Evolutionary conservation across 805 yeast genomes (phyloP).

Genomic region (Ogataea henricii): DNA sequence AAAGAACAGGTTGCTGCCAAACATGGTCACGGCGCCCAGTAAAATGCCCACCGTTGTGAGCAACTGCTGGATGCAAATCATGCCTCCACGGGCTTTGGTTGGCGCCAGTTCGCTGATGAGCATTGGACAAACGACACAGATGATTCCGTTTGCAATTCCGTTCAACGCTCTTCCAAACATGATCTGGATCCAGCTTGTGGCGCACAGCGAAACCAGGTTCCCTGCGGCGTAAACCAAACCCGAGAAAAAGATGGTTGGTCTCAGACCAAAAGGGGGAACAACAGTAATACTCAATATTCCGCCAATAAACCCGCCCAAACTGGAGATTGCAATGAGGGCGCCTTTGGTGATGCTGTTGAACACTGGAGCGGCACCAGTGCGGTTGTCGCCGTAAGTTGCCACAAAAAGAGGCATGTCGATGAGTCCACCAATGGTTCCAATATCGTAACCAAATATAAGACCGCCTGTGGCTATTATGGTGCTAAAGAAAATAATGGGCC

Average conservation of each 20-base stretch:
- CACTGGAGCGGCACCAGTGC: not conserved
- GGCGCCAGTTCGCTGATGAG: slow-evolving; percentile 40
- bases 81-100: slow-evolving; percentile 30
- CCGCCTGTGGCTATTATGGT: slow-evolving; percentile 35
- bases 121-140: slow-evolving; percentile 39
- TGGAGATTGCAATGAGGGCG: slow-evolving; percentile 31
- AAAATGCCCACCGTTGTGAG: slow-evolving; percentile 38
- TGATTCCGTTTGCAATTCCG: slow-evolving; percentile 36
- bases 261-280: slow-evolving; percentile 31
- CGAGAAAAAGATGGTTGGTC: slow-evolving; percentile 25
- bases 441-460: slow-evolving; percentile 39
- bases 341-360: slow-evolving; percentile 33
- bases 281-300: slow-evolving; percentile 30
- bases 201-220: slow-evolving; percentile 19
- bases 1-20: slow-evolving; percentile 14
- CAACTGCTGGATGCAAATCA: slow-evolving; percentile 36
- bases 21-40: slow-evolving; percentile 32
- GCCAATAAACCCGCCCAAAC: slow-evolving; percentile 36
- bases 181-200: slow-evolving; percentile 28
- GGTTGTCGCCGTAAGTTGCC: slow-evolving; percentile 27
- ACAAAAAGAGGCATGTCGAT: slow-evolving; percentile 33
- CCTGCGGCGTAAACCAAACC: slow-evolving; percentile 26
- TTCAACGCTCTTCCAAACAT: slow-evolving; percentile 32
- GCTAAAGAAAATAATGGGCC: slow-evolving; percentile 28
- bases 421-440: slow-evolving; percentile 39